These are phyloP conservation scores for Candida sanyaensis DNA, from an alignment of 1,139 yeast species.

Conservation along the genomic window DNA sequence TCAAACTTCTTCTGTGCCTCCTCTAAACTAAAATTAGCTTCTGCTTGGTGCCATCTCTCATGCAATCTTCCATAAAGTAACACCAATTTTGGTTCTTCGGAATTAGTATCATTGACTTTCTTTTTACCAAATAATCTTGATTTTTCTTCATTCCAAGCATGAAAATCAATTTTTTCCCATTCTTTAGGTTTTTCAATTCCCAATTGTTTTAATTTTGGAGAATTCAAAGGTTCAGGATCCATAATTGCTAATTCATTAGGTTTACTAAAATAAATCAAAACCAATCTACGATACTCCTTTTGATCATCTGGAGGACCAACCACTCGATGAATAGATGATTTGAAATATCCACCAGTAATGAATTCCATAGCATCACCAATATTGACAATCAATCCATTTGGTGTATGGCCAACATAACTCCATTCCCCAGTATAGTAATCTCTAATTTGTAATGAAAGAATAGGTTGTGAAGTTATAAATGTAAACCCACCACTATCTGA, in stretches of 20 bases:
- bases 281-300: slow-evolving; percentile 35
- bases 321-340: slow-evolving; percentile 49
- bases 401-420: slow-evolving; percentile 49
- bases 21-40: slow-evolving; percentile 17
- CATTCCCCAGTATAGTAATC: slow-evolving; percentile 49
- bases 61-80: slow-evolving; percentile 38
- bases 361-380: slow-evolving; percentile 53
- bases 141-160: slow-evolving; percentile 42
- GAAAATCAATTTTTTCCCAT: slow-evolving; percentile 37
- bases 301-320: slow-evolving; percentile 49
- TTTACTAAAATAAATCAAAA: slow-evolving; percentile 40
- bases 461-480: slow-evolving; percentile 46
- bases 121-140: slow-evolving; percentile 41
- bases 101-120: slow-evolving; percentile 25
- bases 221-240: slow-evolving; percentile 42
- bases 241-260: slow-evolving; percentile 29
- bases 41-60: slow-evolving; percentile 39
- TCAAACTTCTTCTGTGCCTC: slow-evolving; percentile 20
- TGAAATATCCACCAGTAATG: slow-evolving; percentile 50
- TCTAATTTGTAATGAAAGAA: slow-evolving; percentile 49
- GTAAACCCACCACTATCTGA: slow-evolving; percentile 52
- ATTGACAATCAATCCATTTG: slow-evolving; percentile 48
- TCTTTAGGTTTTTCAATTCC: slow-evolving; percentile 33
- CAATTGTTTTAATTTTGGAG: slow-evolving; percentile 35
- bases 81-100: slow-evolving; percentile 41